Evolutionary conservation across 495 filamentous ascomycete species (phyloP), one percentile per base, ranked within the genome.

Genomic region (Neurospora sp.): DNA sequence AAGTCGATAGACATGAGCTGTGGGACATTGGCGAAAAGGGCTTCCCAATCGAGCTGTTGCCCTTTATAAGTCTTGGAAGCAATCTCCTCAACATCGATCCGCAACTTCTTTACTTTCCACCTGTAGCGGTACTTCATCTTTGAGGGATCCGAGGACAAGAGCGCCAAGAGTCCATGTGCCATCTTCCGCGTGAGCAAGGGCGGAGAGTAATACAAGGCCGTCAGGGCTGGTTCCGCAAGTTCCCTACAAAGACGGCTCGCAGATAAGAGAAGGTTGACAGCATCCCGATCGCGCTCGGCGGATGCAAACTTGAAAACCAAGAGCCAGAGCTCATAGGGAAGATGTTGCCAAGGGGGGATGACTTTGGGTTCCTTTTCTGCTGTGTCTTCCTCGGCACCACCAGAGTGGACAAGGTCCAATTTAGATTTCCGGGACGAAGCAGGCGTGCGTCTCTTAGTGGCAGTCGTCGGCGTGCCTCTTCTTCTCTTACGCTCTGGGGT

Each of bases 181-280:
- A 80, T 89, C 82, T 31, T 82, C 82, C 74, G 87, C 83, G 69
- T 84, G 73, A 71, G 85, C 82, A 76, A 80, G 0, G 92, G 90
- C 0, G 93, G 93, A 4, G 85, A 87, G 40, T 88, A 82, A 79
- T 94, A 96, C 5, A 96, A 84, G 15, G 87, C 90, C 17, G 91
- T 89, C 21, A 97, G 81, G 8, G 93, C 92, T 6, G 94, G 91
- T 75, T 94, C 91, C 7, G 87, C 81, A 72, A 94, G 94, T 5
- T 84, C 80, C 48, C 85, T 87, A 73, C 92, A 94, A 17, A 90
- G 78, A 11, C 86, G 79, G 13, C 91, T 88, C 21, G 89, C 81
- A 91, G 71, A 15, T 13, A 54, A 54, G 11, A 97, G 87, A 88
- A 89, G 93, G 71, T 79, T 78, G 4, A 88, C 86, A 0, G 89